Conservation (phyloP, 1,139 yeast species). For the Candida buenavistaensis region DNA sequence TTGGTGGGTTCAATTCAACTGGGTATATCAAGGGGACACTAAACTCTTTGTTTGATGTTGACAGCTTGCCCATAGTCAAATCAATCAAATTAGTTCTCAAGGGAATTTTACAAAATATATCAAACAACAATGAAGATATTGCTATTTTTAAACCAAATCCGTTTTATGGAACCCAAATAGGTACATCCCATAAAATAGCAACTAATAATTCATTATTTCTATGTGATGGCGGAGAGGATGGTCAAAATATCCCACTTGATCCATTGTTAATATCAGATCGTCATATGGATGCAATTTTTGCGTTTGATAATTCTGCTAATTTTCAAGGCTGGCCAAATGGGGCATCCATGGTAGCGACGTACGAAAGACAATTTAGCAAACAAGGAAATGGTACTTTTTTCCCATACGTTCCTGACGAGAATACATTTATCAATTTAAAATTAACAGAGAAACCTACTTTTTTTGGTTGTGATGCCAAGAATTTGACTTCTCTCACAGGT, state of each 20-base stretch:
- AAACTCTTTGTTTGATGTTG: conserved; percentile 31
- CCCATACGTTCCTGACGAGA: conserved; percentile 39
- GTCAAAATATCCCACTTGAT: conserved; percentile 28
- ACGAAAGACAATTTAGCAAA: conserved; percentile 32
- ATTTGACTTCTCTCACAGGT: conserved; percentile 34
- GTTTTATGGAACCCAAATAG: conserved; percentile 33
- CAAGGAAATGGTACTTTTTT: conserved; percentile 29
- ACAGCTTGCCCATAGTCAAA: conserved; percentile 29
- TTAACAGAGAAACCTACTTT: conserved; percentile 45
- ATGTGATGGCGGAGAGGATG: conserved; percentile 35
- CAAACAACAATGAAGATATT: conserved; percentile 26
- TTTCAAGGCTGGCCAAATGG: conserved; percentile 37
- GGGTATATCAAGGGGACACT: conserved; percentile 5
- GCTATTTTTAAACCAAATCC: conserved; percentile 53
- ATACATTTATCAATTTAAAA: conserved; percentile 32
- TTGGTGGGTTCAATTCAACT: conserved; percentile 18
- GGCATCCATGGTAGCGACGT: conserved; percentile 33
- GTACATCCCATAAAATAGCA: conserved; percentile 16
- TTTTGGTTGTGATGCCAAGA: conserved; percentile 45
- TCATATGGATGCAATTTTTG: conserved; percentile 28
- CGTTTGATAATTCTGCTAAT: conserved; percentile 33
- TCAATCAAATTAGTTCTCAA: conserved; percentile 24
- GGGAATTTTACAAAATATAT: conserved; percentile 22
- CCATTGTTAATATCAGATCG: conserved; percentile 30
- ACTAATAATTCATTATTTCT: conserved; percentile 22